Percentiles rank a stretch among this genome's conserved stretches.
phyloP scores from a whole-genome alignment of 2,329 filamentous ascomycete genomes.

The Trichoderma afroharzianum region DNA sequence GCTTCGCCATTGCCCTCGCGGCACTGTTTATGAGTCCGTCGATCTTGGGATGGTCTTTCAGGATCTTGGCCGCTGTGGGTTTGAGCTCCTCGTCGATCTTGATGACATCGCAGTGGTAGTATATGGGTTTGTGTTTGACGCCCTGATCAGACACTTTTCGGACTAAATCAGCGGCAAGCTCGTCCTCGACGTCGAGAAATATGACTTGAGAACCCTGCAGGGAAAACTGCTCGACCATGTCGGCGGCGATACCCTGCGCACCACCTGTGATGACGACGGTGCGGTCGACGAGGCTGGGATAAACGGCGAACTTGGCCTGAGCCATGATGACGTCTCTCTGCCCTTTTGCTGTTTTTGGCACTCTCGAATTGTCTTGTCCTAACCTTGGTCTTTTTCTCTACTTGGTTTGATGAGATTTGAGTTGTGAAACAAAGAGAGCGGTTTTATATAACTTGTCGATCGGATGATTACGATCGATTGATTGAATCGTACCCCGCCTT shows the following conservation, averaged over 20 bases:
- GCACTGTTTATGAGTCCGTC: conserved; percentile 86
- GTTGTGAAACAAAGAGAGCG: neutral
- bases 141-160: conserved; percentile 21
- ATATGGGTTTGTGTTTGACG: conserved; percentile 31
- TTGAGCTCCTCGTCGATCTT: conserved; percentile 32
- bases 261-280: conserved; percentile 44
- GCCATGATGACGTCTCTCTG: neutral
- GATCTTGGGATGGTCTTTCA: conserved; percentile 40
- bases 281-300: conserved; percentile 40
- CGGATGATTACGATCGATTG: neutral
- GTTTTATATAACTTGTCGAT: neutral
- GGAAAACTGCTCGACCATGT: conserved; percentile 42
- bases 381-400: neutral
- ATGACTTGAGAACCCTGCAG: conserved; percentile 43
- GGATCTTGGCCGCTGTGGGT: conserved; percentile 31
- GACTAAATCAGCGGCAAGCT: conserved; percentile 26
- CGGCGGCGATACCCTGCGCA: conserved; percentile 45
- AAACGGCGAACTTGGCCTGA: conserved; percentile 30
- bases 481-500: conserved; percentile 5
- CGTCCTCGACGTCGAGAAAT: conserved; percentile 36
- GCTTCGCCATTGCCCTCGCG: conserved; percentile 38
- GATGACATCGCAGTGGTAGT: conserved; percentile 42
- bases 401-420: neutral
- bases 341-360: neutral
- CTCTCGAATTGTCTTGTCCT: neutral